A percentile compares a stretch with the other conserved stretches of the same genome.
phyloP scores from a whole-genome alignment of 345 rosid genomes.

The rapeseed (Brassica napus) region DNA sequence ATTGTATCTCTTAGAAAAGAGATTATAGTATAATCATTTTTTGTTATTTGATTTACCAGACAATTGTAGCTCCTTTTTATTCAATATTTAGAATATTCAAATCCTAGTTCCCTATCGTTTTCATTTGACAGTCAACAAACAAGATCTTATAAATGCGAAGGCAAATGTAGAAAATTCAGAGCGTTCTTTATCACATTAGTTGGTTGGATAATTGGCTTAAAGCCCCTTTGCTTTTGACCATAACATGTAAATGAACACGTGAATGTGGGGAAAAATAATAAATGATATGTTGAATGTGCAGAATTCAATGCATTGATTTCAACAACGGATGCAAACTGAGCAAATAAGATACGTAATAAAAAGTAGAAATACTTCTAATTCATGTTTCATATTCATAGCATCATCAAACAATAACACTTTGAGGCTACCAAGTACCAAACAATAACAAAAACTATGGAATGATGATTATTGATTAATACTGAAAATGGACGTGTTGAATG shows the following conservation, averaged over 20 bases:
- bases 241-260: background rate
- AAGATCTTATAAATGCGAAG: conserved; percentile 12
- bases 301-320: background rate
- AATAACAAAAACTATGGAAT: background rate
- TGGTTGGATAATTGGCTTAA: background rate
- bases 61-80: background rate
- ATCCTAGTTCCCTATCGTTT: conserved; percentile 4
- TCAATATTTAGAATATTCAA: conserved; percentile 16
- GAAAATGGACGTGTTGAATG: conserved; percentile 18
- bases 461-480: background rate
- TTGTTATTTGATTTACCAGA: background rate
- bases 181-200: background rate
- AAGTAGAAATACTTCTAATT: background rate
- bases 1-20: background rate
- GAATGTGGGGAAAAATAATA: background rate
- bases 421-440: background rate
- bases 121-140: background rate
- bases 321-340: background rate
- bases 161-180: conserved; percentile 18
- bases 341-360: background rate
- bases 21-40: background rate
- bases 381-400: background rate
- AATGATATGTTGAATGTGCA: background rate
- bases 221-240: conserved; percentile 1
- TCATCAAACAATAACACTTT: background rate